Base-by-base conservation (phyloP, 1,284 basidiomycete species). In the Sutorius eximius region DNA sequence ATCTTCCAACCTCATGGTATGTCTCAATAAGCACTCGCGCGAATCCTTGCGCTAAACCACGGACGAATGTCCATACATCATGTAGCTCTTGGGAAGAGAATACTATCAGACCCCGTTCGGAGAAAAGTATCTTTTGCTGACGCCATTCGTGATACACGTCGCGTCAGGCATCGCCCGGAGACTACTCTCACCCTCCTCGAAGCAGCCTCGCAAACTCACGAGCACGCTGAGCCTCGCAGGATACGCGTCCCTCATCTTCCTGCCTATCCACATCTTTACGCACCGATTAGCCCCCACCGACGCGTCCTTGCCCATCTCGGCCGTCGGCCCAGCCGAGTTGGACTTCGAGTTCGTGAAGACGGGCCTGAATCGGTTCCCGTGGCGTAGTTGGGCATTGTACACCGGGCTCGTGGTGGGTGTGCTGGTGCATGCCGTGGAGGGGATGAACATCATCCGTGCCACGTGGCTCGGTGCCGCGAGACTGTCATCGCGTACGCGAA, bases 291-390 rank as follows among this genome's bases (percentile, higher is more conserved):
- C 68, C 66, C 51, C 70, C 73, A 71, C 76, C 1, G 67, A 72
- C 36, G 59, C 75, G 1, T 55, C 63, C 11, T 55, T 75, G 0
- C 81, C 85, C 13, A 82, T 89, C 55, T 69, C 74, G 45, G 69
- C 77, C 7, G 73, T 90, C n/a, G 82, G 85, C 27, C 87, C 88
- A 0, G 72, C 82, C 0, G 87, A 91, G 61, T 77, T 91, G 38
- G 85, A 90, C 70, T 89, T 79, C 64, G 85, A 89, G 57, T 89
- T 84, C 65, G 86, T 90, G 51, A 88, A 91, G 67, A 75, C 78
- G 5, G 85, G 80, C 0, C 67, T 91, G 43, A 72, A 76, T 7
- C 71, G 59, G 18, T 90, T 84, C 79, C 88, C 88, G 0, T 69
- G 73, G 67, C 73, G 80, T 12, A 85, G 78, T 56, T 82, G 79